Evolutionary conservation across 306 rosid species (phyloP), one percentile per base, ranked within the genome.

Genomic region (Astragalus membranaceus): DNA sequence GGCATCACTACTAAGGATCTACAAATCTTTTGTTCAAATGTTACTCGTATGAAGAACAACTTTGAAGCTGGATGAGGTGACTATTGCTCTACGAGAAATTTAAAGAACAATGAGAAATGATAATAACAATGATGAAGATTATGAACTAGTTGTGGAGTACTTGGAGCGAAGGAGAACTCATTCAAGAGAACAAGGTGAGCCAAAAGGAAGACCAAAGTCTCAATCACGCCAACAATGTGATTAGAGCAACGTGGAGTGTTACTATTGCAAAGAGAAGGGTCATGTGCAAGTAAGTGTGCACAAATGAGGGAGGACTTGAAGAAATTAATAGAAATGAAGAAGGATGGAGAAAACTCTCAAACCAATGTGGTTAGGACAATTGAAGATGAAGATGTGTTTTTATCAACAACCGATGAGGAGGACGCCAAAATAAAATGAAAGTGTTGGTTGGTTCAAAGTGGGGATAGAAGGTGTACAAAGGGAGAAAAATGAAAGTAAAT

Each of bases 391-490:
- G 11, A 5, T 39, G 44, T 39, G 10, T 8, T 39, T 11, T 39
- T 39, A 8, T 11, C 44, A 39, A 39, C 44, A 39, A 3, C 1
- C 8, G 8, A 10, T 8, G 44, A 39, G 44, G 44, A 37, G 43
- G 43, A 5, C 6, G 9, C 43, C 6, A 1, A 37, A 37, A 6
- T 9, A 37, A 37, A 37, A 37, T 8, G 10, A n/a, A n/a, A n/a
- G n/a, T n/a, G 7, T 7, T 37, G 43, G 6, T 37, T 7, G 10
- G 26, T 23, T 23, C 26, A n/a, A n/a, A n/a, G n/a, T 23, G 2
- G 1, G 1, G 2, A 1, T 23, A 2, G 1, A 23, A 23, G 2
- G 26, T 2, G 2, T 2, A 23, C 2, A 1, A 1, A 2, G 1
- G 1, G 26, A 23, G 26, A 23, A 1, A 2, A 23, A 2, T 2